Evolutionary conservation across 768 basidiomycete species (phyloP).

Genomic region (Roridomyces roridus): DNA sequence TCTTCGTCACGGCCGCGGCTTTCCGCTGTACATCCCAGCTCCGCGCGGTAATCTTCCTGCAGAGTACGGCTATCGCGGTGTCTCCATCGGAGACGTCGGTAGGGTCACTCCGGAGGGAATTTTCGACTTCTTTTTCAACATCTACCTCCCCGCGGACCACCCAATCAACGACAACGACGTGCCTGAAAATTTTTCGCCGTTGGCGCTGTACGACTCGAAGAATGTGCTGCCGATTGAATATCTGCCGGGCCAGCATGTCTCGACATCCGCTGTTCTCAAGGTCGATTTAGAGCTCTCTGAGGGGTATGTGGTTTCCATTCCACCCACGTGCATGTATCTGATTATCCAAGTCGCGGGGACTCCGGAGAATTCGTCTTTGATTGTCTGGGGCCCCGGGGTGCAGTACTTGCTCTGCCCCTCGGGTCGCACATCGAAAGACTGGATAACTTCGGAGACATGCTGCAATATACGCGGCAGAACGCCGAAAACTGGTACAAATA

Average conservation of each 20-base stretch:
- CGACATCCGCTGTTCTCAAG: no score
- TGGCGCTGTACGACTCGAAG: background rate
- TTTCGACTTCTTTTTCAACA: conserved; percentile 39
- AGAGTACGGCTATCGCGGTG: conserved; percentile 26
- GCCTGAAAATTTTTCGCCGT: conserved; percentile 29
- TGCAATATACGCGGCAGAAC: conserved; percentile 18
- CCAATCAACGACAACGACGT: conserved; percentile 34
- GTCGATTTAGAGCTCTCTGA: no score
- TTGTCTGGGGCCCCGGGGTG: conserved; percentile 5
- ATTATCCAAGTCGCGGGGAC: no score
- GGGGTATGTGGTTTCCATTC: no score
- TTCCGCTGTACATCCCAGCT: conserved; percentile 36
- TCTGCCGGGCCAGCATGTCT: no score
- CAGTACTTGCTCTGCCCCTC: conserved; percentile 25
- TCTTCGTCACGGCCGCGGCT: conserved; percentile 26
- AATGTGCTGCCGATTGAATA: no score
- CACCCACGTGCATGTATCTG: no score
- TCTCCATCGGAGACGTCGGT: conserved; percentile 40
- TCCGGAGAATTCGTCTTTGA: no score
- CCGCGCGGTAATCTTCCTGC: conserved; percentile 23
- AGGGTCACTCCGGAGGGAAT: conserved; percentile 33
- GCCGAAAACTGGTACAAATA: conserved; percentile 27
- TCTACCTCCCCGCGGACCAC: conserved; percentile 27
- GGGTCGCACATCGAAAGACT: no score
- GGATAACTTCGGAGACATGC: conserved; percentile 1